phyloP scores from a whole-genome alignment of 108 stramenopile genomes.

The Parietichytrium sp. region DNA sequence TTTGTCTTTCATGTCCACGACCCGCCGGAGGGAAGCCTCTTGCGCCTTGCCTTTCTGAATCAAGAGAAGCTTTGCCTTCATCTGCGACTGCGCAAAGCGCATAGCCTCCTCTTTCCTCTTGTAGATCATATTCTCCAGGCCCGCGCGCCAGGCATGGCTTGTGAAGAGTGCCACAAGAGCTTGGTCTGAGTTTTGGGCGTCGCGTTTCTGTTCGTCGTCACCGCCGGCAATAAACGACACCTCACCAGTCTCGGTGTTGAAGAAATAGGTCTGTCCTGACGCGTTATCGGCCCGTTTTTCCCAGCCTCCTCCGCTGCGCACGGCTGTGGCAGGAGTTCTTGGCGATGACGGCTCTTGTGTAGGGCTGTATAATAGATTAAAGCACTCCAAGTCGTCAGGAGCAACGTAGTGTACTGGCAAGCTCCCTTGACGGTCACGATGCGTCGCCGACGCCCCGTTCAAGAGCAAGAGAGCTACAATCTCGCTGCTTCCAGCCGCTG shows the following conservation, averaged over 20 bases:
- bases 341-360: too few species aligned
- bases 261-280: neutral
- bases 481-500: neutral
- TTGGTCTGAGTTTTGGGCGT: neutral
- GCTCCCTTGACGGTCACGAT: slow-evolving; percentile 15
- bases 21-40: neutral
- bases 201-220: too few species aligned
- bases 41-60: slow-evolving; percentile 16
- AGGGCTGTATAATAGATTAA: slow-evolving; percentile 6
- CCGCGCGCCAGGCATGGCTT: neutral
- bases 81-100: neutral
- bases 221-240: slow-evolving; percentile 26
- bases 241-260: neutral
- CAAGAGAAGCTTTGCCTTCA: neutral
- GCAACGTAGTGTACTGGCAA: neutral
- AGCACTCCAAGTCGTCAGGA: neutral
- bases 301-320: neutral
- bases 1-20: neutral
- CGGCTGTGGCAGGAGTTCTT: too few species aligned
- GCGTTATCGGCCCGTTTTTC: slow-evolving; percentile 8
- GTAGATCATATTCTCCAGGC: neutral
- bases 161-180: neutral
- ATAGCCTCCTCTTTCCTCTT: slow-evolving; percentile 18
- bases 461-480: slow-evolving; percentile 12
- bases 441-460: neutral